phyloP scores from a whole-genome alignment of 768 basidiomycete genomes.

The Trametes elegans region DNA sequence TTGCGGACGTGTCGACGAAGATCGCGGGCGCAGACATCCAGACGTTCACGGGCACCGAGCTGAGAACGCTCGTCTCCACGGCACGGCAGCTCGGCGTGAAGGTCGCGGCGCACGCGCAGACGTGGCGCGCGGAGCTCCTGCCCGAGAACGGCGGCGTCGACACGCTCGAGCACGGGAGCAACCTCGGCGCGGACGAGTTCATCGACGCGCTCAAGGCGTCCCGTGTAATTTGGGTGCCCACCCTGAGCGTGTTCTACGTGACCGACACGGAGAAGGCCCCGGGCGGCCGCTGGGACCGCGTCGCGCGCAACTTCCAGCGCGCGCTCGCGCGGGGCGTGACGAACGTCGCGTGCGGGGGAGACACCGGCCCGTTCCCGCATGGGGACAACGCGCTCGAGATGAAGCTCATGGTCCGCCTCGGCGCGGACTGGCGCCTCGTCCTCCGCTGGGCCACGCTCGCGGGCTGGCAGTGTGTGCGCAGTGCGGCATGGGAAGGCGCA shows the following conservation, averaged over 20 bases:
- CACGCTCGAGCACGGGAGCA: constrained; percentile 56
- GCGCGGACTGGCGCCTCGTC: constrained; percentile 50
- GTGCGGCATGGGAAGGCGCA: constrained; percentile 44
- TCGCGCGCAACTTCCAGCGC: constrained; percentile 40
- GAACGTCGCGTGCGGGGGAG: constrained; percentile 59
- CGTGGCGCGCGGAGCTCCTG: constrained; percentile 18
- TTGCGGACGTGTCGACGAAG: constrained; percentile 39
- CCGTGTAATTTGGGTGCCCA: constrained; percentile 52
- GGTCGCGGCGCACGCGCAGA: constrained; percentile 54
- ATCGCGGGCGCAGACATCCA: constrained; percentile 34
- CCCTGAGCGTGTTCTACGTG: constrained; percentile 50
- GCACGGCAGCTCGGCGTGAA: constrained; percentile 53
- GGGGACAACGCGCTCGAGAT: constrained; percentile 61
- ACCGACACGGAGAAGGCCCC: constrained; percentile 9
- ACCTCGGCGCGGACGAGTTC: constrained; percentile 23
- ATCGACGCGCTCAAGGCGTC: not conserved
- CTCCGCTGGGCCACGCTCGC: constrained; percentile 59
- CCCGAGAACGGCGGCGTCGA: constrained; percentile 36
- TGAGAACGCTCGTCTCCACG: constrained; percentile 47
- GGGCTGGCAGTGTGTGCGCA: constrained; percentile 56
- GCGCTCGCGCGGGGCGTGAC: constrained; percentile 44
- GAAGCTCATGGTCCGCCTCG: constrained; percentile 55
- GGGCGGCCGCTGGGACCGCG: constrained; percentile 38
- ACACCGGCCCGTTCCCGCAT: constrained; percentile 63
- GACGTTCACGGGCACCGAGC: constrained; percentile 46